A percentile compares a stretch with the other conserved stretches of the same genome.
phyloP scores from a whole-genome alignment of 1,284 basidiomycete species.

The Trichosporon inkin region DNA sequence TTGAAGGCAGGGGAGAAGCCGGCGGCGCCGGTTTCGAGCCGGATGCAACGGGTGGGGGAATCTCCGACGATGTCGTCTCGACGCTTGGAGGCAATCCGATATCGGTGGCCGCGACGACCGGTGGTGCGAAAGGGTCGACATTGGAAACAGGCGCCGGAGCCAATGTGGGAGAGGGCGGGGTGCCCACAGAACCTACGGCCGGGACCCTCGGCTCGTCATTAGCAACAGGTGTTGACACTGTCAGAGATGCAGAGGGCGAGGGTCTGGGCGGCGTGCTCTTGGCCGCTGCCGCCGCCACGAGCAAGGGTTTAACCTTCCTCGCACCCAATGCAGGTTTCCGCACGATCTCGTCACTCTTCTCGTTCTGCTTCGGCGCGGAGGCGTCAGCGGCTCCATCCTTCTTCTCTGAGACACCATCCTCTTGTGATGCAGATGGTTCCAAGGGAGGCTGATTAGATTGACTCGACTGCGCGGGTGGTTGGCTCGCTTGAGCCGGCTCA shows the following conservation, averaged over 20 bases:
- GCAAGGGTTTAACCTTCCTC: not conserved
- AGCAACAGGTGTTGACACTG: not conserved
- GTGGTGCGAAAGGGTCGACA: not conserved
- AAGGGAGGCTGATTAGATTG: not conserved
- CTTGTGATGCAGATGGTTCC: not conserved
- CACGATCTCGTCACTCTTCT: not conserved
- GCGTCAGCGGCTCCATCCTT: not conserved
- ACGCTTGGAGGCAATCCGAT: not conserved
- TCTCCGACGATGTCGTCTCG: not conserved
- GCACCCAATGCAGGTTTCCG: constrained; percentile 1
- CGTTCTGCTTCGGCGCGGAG: not conserved
- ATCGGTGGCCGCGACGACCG: not conserved
- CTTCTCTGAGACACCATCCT: not conserved
- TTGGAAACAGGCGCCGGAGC: not conserved
- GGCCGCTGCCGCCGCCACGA: not conserved
- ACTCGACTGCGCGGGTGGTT: not conserved
- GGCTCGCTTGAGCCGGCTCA: not conserved
- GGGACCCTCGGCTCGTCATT: not conserved
- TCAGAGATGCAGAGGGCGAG: not conserved
- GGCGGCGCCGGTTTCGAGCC: not conserved
- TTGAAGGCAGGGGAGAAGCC: not conserved
- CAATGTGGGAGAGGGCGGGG: not conserved
- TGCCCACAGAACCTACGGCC: not conserved
- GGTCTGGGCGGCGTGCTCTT: constrained; percentile 1
- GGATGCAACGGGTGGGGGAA: not conserved